Percentiles rank a stretch among this genome's conserved stretches.
phyloP scores from a whole-genome alignment of 2,329 filamentous ascomycete species.

The Fusarium zealandicum region DNA sequence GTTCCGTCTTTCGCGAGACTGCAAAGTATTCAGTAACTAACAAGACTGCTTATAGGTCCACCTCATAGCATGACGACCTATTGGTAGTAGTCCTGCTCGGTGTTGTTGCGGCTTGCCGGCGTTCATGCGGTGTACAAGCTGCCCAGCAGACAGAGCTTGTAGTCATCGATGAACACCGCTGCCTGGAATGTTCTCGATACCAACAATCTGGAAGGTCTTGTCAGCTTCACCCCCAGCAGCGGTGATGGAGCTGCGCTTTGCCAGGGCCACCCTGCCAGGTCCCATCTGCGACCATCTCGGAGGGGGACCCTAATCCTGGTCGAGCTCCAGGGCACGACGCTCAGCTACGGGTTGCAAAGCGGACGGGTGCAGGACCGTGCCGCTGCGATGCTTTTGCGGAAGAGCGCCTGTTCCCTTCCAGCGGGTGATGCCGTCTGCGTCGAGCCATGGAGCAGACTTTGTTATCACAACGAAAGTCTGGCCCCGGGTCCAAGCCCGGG shows the following conservation, averaged over 20 bases:
- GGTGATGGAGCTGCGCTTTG: conserved; percentile 13
- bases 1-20: no score
- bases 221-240: conserved; percentile 1
- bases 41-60: neutral
- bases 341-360: conserved; percentile 16
- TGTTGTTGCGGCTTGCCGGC: neutral
- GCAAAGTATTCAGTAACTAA: neutral
- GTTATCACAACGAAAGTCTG: conserved; percentile 7
- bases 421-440: conserved; percentile 18
- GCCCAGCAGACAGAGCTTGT: neutral
- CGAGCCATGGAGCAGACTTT: conserved; percentile 11
- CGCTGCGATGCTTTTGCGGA: conserved; percentile 21
- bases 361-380: conserved; percentile 17
- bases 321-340: conserved; percentile 21
- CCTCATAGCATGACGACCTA: neutral
- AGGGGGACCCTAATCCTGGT: conserved; percentile 24
- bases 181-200: neutral
- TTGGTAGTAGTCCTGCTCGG: no score
- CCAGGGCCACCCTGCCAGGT: conserved; percentile 32
- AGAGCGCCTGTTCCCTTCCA: no score
- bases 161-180: neutral
- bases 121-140: neutral
- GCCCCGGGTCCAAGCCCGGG: conserved; percentile 5
- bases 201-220: conserved; percentile 8
- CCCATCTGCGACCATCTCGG: conserved; percentile 29